These are phyloP conservation scores for Fraxinus platypoda DNA, from an alignment of 305 asterid species.

Conservation along the genomic window DNA sequence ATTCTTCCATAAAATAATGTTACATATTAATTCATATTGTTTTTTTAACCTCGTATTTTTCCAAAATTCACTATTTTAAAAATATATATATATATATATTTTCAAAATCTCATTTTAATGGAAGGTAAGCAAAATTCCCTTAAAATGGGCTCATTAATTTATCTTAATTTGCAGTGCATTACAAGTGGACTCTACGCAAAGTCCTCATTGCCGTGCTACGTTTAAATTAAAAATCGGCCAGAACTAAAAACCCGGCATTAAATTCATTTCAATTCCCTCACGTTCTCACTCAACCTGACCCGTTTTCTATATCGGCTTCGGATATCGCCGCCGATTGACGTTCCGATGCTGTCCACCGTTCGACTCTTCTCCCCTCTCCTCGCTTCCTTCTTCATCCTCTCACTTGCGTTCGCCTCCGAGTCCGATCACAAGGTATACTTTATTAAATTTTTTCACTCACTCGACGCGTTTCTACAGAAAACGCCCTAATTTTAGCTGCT, in stretches of 20 bases:
- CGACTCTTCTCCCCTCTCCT: slow-evolving; percentile 28
- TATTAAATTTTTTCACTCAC: neutral
- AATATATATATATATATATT: too few relatives aligned
- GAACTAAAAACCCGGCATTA: neutral
- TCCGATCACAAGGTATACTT: slow-evolving; percentile 56
- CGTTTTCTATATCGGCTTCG: neutral
- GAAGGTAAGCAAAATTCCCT: too few relatives aligned
- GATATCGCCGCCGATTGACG: slow-evolving; percentile 12
- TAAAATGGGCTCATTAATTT: too few relatives aligned
- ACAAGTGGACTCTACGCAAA: neutral
- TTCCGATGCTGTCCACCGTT: neutral
- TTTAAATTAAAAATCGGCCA: neutral
- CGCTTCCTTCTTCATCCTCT: slow-evolving; percentile 17
- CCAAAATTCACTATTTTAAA: too few relatives aligned
- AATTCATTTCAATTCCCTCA: neutral
- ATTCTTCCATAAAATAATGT: too few relatives aligned
- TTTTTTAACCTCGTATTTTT: too few relatives aligned
- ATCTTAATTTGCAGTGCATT: neutral
- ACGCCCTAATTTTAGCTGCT: slow-evolving; percentile 32
- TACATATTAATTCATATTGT: too few relatives aligned
- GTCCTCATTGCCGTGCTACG: neutral
- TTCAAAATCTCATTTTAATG: too few relatives aligned
- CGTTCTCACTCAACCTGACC: slow-evolving; percentile 1
- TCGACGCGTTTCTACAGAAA: slow-evolving; percentile 21
- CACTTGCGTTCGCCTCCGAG: slow-evolving; percentile 56